phyloP scores from a whole-genome alignment of 2,329 filamentous ascomycete species.

The Thielaviopsis ethacetica region DNA sequence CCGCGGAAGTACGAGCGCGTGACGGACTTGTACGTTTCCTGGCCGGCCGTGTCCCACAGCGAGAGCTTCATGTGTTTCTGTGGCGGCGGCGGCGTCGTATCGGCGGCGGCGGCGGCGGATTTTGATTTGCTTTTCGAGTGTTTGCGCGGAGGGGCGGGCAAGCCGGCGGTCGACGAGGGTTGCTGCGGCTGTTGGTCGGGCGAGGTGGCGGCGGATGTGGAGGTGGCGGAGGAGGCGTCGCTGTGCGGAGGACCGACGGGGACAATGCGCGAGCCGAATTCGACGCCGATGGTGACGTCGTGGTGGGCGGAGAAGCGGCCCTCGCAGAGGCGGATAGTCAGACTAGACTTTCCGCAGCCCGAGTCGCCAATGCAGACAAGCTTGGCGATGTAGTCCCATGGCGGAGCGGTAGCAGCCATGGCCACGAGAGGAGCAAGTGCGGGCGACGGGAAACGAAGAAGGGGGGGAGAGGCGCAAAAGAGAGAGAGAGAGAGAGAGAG shows the following conservation, averaged over 20 bases:
- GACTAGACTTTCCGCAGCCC: slow-evolving; percentile 84
- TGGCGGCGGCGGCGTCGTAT: slow-evolving; percentile 14
- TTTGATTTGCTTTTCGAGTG: slow-evolving; percentile 12
- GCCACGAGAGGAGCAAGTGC: not conserved
- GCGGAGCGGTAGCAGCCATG: slow-evolving; percentile 31
- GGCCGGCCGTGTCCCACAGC: slow-evolving; percentile 90
- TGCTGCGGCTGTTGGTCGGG: slow-evolving; percentile 10
- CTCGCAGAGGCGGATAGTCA: slow-evolving; percentile 91
- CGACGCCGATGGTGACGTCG: slow-evolving; percentile 93
- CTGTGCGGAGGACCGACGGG: slow-evolving; percentile 70
- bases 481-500: not conserved
- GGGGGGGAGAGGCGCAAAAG: not conserved
- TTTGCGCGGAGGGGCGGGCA: slow-evolving; percentile 36
- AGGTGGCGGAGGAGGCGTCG: slow-evolving; percentile 18
- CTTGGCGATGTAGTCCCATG: slow-evolving; percentile 98
- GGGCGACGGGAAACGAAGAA: not conserved
- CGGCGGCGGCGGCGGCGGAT: slow-evolving; percentile 16
- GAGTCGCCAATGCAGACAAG: slow-evolving; percentile 96
- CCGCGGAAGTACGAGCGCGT: slow-evolving; percentile 89
- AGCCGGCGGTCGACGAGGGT: slow-evolving; percentile 21
- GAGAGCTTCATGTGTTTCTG: slow-evolving; percentile 83
- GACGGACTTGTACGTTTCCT: slow-evolving; percentile 95
- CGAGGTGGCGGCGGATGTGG: slow-evolving; percentile 13
- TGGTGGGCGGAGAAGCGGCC: slow-evolving; percentile 87
- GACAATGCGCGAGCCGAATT: slow-evolving; percentile 87